A percentile compares a stretch with the other conserved stretches of the same genome.
Evolutionary conservation across 2,329 filamentous ascomycete genomes (phyloP).

Genomic region (Fusarium bactridioides): DNA sequence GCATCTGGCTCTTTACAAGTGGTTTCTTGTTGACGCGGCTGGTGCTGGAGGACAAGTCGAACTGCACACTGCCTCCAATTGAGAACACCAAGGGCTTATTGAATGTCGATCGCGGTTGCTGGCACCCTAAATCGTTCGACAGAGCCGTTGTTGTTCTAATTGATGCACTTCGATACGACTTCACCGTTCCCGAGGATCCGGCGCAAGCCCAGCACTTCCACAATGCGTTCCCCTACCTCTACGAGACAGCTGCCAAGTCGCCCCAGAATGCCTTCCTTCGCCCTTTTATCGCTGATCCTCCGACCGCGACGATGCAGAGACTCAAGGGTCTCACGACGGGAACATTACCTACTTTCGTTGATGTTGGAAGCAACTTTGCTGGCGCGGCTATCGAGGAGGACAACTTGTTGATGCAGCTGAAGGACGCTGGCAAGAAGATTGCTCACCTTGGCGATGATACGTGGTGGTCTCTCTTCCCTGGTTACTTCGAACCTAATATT

Average conservation of each 20-base stretch:
- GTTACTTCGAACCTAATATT: constrained; percentile 87
- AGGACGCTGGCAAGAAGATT: constrained; percentile 73
- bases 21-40: constrained; percentile 92
- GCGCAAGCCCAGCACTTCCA: constrained; percentile 68
- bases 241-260: constrained; percentile 77
- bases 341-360: constrained; percentile 92
- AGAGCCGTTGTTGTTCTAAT: constrained; percentile 91
- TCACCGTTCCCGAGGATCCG: constrained; percentile 77
- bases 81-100: constrained; percentile 52
- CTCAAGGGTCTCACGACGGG: constrained; percentile 95
- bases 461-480: constrained; percentile 92
- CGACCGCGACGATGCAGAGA: constrained; percentile 90
- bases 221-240: constrained; percentile 85
- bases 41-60: constrained; percentile 79
- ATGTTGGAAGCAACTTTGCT: constrained; percentile 93
- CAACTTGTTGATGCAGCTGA: constrained; percentile 72
- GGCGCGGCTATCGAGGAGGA: constrained; percentile 97
- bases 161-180: constrained; percentile 95
- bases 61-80: constrained; percentile 74
- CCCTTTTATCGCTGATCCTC: constrained; percentile 96
- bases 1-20: constrained; percentile 91
- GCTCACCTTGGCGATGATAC: constrained; percentile 98
- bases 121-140: constrained; percentile 93
- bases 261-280: constrained; percentile 88
- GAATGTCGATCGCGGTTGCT: constrained; percentile 76